Evolutionary conservation across 2,329 filamentous ascomycete species (phyloP).

Genomic region (Phyllosticta citrichinensis): DNA sequence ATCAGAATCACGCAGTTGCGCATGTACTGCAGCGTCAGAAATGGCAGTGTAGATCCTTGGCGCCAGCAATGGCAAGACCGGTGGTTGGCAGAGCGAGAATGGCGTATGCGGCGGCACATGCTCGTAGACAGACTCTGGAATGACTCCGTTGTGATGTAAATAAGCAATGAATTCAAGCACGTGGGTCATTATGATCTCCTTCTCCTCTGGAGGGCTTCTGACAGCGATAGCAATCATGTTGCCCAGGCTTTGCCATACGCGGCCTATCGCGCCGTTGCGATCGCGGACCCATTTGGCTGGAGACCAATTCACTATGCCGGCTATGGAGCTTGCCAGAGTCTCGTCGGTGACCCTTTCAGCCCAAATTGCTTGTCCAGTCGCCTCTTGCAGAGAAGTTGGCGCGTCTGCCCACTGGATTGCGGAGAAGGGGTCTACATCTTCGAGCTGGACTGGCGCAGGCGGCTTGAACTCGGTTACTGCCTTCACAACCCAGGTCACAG

Average conservation of each 20-base stretch:
- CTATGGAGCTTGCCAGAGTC: not conserved
- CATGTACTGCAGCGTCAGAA: constrained; percentile 40
- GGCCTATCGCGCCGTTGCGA: constrained; percentile 25
- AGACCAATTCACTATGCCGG: not conserved
- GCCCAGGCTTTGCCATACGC: constrained; percentile 37
- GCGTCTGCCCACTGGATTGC: constrained; percentile 16
- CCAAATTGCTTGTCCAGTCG: constrained; percentile 14
- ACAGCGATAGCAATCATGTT: constrained; percentile 33
- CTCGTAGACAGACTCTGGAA: constrained; percentile 37
- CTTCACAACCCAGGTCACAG: constrained; percentile 37
- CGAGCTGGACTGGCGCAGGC: constrained; percentile 11
- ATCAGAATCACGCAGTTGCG: constrained; percentile 22
- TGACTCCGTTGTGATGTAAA: constrained; percentile 37
- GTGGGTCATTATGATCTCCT: constrained; percentile 29
- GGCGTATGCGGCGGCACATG: constrained; percentile 25
- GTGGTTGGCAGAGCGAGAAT: constrained; percentile 35
- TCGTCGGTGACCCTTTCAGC: constrained; percentile 10
- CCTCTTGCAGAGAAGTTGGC: constrained; percentile 15
- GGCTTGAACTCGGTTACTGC: constrained; percentile 28
- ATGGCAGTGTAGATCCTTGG: constrained; percentile 39
- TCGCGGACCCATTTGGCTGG: not conserved
- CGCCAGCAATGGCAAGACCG: constrained; percentile 37
- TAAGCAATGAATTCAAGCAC: constrained; percentile 39
- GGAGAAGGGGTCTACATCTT: constrained; percentile 14
- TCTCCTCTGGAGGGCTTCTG: constrained; percentile 14